Conservation (phyloP, 1,284 basidiomycete species). For the Wallemia mellicola region DNA sequence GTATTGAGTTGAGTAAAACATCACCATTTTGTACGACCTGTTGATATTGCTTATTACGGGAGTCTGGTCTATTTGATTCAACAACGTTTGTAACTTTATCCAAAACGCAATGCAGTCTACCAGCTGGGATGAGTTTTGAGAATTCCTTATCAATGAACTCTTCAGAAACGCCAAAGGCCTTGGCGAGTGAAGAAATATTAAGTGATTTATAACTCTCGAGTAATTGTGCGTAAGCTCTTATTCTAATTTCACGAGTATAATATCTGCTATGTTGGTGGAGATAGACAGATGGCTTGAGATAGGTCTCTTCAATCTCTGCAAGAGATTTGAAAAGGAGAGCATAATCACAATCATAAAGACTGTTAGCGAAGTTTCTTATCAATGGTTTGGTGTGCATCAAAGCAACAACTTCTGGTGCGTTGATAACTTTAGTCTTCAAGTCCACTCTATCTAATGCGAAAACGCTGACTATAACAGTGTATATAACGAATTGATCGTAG, state of each 20-base stretch:
- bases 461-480: constrained; percentile 53
- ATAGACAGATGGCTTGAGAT: constrained; percentile 57
- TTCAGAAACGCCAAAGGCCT: constrained; percentile 67
- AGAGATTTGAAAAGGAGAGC: constrained; percentile 75
- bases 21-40: constrained; percentile 67
- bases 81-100: constrained; percentile 83
- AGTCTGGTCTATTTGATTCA: constrained; percentile 59
- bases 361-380: constrained; percentile 20
- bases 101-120: constrained; percentile 66
- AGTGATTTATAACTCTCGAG: constrained; percentile 72
- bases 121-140: constrained; percentile 68
- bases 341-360: constrained; percentile 74
- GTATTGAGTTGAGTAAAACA: constrained; percentile 33
- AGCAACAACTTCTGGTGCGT: constrained; percentile 23
- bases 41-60: constrained; percentile 70
- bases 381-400: constrained; percentile 19
- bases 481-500: constrained; percentile 70
- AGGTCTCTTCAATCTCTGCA: constrained; percentile 57
- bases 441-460: constrained; percentile 55
- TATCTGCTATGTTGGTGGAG: constrained; percentile 61
- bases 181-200: constrained; percentile 56
- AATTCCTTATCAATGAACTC: constrained; percentile 43
- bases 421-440: constrained; percentile 43
- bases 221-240: constrained; percentile 73
- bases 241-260: constrained; percentile 88